A percentile compares a stretch with the other conserved stretches of the same genome.
Evolutionary conservation across 345 rosid species (phyloP).

Genomic region (Lepidium didymum): DNA sequence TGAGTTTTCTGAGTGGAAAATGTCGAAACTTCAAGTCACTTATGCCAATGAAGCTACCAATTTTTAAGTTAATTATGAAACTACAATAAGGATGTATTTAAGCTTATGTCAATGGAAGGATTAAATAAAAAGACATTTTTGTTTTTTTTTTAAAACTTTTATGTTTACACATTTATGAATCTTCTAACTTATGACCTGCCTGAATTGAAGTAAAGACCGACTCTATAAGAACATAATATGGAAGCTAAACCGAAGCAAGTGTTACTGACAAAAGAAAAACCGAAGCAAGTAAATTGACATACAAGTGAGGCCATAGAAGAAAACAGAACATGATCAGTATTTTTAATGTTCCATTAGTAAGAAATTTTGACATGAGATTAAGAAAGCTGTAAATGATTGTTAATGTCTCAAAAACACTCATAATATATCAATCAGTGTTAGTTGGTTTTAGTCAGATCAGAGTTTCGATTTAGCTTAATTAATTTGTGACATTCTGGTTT

Average conservation of each 20-base stretch:
- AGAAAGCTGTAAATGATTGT: no score
- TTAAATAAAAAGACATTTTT: not conserved
- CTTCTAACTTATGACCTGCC: not conserved
- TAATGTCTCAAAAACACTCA: no score
- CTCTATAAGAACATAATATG: not conserved
- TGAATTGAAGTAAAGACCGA: not conserved
- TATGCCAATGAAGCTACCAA: not conserved
- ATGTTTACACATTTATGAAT: not conserved
- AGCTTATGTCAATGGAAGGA: not conserved
- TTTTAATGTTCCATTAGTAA: no score
- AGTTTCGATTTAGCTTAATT: no score
- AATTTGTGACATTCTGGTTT: no score
- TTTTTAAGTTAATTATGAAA: not conserved
- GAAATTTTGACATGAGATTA: no score
- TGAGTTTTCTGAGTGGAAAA: not conserved
- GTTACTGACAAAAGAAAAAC: no score
- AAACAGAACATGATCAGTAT: no score
- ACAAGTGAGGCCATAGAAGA: no score
- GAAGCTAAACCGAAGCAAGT: not conserved
- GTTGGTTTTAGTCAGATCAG: no score
- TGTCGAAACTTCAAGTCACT: conserved; percentile 1
- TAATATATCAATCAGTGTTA: no score
- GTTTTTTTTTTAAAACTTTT: not conserved
- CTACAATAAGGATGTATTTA: not conserved
- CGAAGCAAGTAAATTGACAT: no score